A percentile compares a stretch with the other conserved stretches of the same genome.
These are phyloP conservation scores for Forsythia viridissima DNA, from an alignment of 257 asterid species.

Conservation along the genomic window DNA sequence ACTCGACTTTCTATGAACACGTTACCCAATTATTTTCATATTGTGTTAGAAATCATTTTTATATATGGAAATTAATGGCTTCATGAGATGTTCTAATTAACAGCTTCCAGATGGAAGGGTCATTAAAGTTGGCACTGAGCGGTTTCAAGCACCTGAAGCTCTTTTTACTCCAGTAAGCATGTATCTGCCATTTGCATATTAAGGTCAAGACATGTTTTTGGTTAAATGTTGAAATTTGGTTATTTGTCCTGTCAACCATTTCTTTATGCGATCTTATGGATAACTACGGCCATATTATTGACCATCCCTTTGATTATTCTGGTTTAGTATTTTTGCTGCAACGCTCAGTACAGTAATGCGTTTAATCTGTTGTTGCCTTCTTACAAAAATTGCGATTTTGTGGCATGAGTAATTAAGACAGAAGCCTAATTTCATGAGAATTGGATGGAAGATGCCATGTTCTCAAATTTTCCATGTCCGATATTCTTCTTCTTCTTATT, in stretches of 20 bases:
- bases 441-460: neutral
- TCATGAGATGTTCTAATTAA: constrained; percentile 13
- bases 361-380: too few relatives aligned
- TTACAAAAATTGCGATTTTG: too few relatives aligned
- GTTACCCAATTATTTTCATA: neutral
- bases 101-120: constrained; percentile 99
- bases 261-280: constrained; percentile 4
- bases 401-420: too few relatives aligned
- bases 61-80: neutral
- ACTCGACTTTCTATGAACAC: neutral
- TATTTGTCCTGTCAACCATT: neutral
- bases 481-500: too few relatives aligned
- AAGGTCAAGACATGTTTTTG: neutral
- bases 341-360: too few relatives aligned
- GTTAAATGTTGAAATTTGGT: neutral
- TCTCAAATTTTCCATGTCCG: neutral
- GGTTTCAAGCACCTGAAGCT: constrained; percentile 99
- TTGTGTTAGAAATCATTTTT: neutral
- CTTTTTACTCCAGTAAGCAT: constrained; percentile 85
- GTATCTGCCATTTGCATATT: neutral
- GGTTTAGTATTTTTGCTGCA: neutral
- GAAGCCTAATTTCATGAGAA: neutral
- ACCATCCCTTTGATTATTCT: constrained; percentile 7
- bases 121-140: constrained; percentile 89
- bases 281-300: neutral